Base-by-base conservation (phyloP, 2,329 filamentous ascomycete genomes). In the Colletotrichum abscissum region DNA sequence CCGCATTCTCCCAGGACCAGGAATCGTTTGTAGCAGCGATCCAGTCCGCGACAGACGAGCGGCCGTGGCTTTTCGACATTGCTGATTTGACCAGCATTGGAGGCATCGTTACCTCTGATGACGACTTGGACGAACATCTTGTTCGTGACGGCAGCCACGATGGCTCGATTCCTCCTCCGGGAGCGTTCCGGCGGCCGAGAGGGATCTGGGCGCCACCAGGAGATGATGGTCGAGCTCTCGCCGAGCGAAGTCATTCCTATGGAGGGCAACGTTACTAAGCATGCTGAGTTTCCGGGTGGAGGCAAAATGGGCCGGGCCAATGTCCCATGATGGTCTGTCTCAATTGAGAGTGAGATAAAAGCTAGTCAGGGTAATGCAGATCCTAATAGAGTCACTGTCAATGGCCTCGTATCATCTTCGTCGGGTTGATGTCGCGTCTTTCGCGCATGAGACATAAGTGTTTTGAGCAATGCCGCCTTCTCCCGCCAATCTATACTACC, bases 1-100 rank as follows among this genome's bases (percentile, higher is more conserved):
- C 84, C 3, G 80, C 81, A 55, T 86, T 89, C 60, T 83, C 82
- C 11, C 81, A 82, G 46, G 87, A 85, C 70, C 83, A 85, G 56
- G 85, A 87, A 76, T 87, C 84, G 2, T 82, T 88, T 11, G 82
- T 83, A 33, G 77, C 81, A 22, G 81, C 84, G 4, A 78, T 84
- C 11, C 80, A 81, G 56, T 82, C 83, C 67, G 83, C 80, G 5
- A 72, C 83, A 5, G 81, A 84, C 22, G 84, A 85, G 76, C 80
- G 84, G 3, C 76, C 79, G 26, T 83, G 82, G 80, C 74, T 80
- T 7, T 77, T 79, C 11, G 76, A 77, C 7, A 71, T 80, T 8
- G 77, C 78, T 9, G 76, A 77, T 16, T 71, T 80, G 59, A 81
- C 83, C 42, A 77, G 77, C 30, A 75, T 65, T 7, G 85, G 85